Percentiles rank a stretch among this genome's conserved stretches.
Conservation (phyloP, 1,284 basidiomycete genomes). For the Kalmanozyma brasiliensis region DNA sequence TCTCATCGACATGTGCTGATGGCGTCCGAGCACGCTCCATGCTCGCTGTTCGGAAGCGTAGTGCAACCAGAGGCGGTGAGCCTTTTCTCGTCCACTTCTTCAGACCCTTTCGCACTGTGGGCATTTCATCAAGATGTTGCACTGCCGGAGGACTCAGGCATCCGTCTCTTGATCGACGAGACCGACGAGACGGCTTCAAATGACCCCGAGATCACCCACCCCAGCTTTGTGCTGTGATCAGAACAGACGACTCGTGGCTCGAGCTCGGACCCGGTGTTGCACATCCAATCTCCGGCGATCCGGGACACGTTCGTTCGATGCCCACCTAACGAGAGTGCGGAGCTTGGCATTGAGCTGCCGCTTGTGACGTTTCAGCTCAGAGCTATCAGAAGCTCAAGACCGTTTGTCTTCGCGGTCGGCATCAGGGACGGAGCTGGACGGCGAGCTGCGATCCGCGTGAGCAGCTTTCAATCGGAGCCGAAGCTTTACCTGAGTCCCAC, state of each 20-base stretch:
- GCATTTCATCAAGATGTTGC: conserved; percentile 71
- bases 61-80: conserved; percentile 78
- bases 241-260: conserved; percentile 12
- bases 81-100: conserved; percentile 80
- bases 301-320: conserved; percentile 77
- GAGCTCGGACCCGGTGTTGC: conserved; percentile 76
- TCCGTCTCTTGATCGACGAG: conserved; percentile 76
- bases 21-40: neutral
- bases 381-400: conserved; percentile 72
- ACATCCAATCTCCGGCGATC: conserved; percentile 81
- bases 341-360: conserved; percentile 76
- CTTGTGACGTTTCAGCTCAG: conserved; percentile 82
- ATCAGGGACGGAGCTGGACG: conserved; percentile 75
- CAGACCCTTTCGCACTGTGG: conserved; percentile 76
- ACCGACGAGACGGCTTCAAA: conserved; percentile 70
- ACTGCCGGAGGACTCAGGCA: conserved; percentile 75
- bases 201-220: conserved; percentile 2
- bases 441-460: conserved; percentile 76
- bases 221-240: conserved; percentile 9
- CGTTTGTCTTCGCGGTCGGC: conserved; percentile 81
- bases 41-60: conserved; percentile 70
- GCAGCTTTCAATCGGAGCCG: conserved; percentile 80
- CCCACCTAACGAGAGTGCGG: conserved; percentile 50
- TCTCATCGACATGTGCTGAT: conserved; percentile 9
- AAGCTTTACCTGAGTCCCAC: conserved; percentile 11